Conservation (phyloP, 257 asterid genomes). For the Penstemon newberryi region DNA sequence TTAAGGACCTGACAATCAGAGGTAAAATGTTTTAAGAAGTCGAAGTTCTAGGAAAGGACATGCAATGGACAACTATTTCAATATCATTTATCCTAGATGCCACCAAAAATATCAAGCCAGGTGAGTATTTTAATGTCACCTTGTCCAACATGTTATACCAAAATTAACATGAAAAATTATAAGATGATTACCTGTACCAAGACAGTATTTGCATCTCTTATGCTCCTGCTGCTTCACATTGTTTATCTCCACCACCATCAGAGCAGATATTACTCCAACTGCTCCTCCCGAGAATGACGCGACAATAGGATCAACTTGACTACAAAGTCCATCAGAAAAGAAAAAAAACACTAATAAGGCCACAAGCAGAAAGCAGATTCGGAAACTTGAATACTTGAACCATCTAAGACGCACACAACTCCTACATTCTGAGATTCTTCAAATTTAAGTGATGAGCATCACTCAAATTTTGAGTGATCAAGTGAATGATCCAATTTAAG, state of each 20-base stretch:
- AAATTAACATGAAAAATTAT: neutral
- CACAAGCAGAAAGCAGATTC: neutral
- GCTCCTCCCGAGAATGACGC: constrained; percentile 99
- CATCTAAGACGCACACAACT: neutral
- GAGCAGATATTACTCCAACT: constrained; percentile 93
- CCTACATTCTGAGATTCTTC: neutral
- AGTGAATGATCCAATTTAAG: neutral
- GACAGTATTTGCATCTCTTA: constrained; percentile 97
- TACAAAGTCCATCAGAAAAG: constrained; percentile 32
- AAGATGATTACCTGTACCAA: constrained; percentile 70
- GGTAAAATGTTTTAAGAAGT: neutral
- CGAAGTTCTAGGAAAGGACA: neutral
- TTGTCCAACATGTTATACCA: neutral
- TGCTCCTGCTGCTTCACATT: constrained; percentile 96
- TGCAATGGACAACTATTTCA: neutral
- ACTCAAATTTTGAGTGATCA: neutral
- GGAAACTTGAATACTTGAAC: neutral
- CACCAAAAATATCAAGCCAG: neutral
- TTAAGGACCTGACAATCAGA: neutral
- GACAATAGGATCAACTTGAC: constrained; percentile 95
- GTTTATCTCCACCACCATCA: constrained; percentile 97
- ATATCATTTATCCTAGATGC: neutral
- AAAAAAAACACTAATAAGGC: constrained; percentile 4
- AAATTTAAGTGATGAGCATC: too few species aligned
- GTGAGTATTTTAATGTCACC: neutral